A percentile compares a stretch with the other conserved stretches of the same genome.
These are phyloP conservation scores for Cubamyces sp. DNA, from an alignment of 768 basidiomycete genomes.

Conservation along the genomic window DNA sequence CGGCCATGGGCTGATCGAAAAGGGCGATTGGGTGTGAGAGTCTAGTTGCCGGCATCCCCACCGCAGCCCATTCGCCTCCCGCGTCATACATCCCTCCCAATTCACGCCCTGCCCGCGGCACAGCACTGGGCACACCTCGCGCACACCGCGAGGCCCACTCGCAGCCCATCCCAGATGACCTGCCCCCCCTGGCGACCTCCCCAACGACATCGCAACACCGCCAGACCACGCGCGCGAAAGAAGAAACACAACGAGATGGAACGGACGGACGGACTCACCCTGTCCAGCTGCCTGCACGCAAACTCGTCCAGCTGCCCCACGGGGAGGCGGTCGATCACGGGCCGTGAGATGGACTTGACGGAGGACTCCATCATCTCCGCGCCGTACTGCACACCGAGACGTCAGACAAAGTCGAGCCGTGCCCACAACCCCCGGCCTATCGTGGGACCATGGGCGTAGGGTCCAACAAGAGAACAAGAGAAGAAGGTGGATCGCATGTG, in stretches of 20 bases:
- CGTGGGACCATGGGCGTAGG: background rate
- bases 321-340: conserved; percentile 79
- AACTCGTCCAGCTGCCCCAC: conserved; percentile 84
- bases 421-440: background rate
- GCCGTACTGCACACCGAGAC: conserved; percentile 63
- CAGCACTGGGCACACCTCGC: background rate
- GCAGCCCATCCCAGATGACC: conserved; percentile 14
- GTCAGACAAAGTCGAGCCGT: background rate
- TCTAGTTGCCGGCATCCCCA: background rate
- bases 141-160: conserved; percentile 8
- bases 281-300: conserved; percentile 85
- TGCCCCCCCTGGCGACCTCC: background rate
- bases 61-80: background rate
- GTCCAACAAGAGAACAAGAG: no score
- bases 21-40: background rate
- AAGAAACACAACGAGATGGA: conserved; percentile 2
- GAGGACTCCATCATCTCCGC: conserved; percentile 87
- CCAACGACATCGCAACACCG: conserved; percentile 7
- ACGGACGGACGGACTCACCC: conserved; percentile 50
- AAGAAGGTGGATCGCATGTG: no score
- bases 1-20: no score
- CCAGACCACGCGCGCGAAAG: conserved; percentile 4
- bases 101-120: background rate
- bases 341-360: conserved; percentile 78
- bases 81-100: no score